Percentiles rank a stretch among this genome's conserved stretches.
These are phyloP conservation scores for Syzygium aqueum DNA, from an alignment of 345 rosid genomes.

Conservation along the genomic window DNA sequence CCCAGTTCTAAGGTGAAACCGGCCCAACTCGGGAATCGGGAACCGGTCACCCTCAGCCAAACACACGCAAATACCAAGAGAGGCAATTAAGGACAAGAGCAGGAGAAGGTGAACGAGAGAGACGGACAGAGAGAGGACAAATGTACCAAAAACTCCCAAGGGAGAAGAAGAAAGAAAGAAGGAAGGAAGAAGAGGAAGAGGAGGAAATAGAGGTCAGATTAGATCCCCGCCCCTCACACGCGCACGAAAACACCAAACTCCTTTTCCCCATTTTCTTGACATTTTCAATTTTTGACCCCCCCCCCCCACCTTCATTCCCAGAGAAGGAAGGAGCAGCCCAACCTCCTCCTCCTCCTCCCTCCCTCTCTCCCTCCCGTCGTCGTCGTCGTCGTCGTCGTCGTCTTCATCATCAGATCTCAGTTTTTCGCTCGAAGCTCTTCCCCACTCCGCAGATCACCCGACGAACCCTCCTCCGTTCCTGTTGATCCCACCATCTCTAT, in stretches of 20 bases:
- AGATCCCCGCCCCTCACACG: neutral
- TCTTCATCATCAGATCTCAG: neutral
- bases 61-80: no score
- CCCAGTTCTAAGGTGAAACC: no score
- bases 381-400: no score
- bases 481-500: neutral
- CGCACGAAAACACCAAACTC: neutral
- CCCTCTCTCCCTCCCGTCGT: neutral
- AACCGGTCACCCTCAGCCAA: no score
- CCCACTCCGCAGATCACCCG: neutral
- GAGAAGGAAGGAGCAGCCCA: neutral
- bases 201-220: neutral
- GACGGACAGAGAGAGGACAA: no score
- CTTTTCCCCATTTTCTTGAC: neutral
- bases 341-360: neutral
- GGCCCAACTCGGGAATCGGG: no score
- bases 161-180: no score
- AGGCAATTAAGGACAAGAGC: neutral
- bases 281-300: neutral
- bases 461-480: neutral
- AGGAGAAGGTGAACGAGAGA: no score
- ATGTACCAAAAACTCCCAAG: no score
- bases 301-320: neutral
- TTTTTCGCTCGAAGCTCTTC: neutral
- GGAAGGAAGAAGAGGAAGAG: neutral